These are phyloP conservation scores for Blastobotrys buckinghamii DNA, from an alignment of 1,139 yeast species.

Conservation along the genomic window DNA sequence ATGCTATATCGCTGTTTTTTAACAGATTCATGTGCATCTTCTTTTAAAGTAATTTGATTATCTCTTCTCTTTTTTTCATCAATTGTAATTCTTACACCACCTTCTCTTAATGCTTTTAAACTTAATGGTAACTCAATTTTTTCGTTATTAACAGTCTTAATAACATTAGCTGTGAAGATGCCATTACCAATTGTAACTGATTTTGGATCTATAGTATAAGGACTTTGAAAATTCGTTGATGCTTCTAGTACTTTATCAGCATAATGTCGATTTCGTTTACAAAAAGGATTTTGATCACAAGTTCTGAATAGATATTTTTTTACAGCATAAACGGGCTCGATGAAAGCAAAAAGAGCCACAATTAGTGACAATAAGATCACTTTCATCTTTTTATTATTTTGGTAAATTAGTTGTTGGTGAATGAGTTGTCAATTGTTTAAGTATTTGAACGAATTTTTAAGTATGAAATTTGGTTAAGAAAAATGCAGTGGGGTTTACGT, in stretches of 20 bases:
- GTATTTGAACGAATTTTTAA: too few species aligned
- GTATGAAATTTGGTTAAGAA: too few species aligned
- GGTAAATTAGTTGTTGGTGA: not conserved
- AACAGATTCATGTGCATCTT: slow-evolving; percentile 19
- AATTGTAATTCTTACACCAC: slow-evolving; percentile 52
- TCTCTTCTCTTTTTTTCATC: slow-evolving; percentile 51
- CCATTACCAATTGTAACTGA: slow-evolving; percentile 34
- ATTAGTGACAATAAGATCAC: slow-evolving; percentile 4
- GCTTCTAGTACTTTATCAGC: slow-evolving; percentile 42
- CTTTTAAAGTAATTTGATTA: slow-evolving; percentile 29
- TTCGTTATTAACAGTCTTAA: slow-evolving; percentile 37
- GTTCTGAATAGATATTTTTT: slow-evolving; percentile 70
- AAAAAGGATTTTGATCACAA: slow-evolving; percentile 81
- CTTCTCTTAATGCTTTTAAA: slow-evolving; percentile 49
- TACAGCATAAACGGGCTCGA: slow-evolving; percentile 39
- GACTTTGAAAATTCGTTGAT: slow-evolving; percentile 30
- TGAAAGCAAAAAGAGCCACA: slow-evolving; percentile 10
- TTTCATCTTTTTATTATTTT: not conserved
- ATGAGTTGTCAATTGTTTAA: too few species aligned
- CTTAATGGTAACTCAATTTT: slow-evolving; percentile 47
- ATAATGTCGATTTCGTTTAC: slow-evolving; percentile 71
- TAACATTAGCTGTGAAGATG: slow-evolving; percentile 38
- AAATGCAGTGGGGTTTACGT: too few species aligned
- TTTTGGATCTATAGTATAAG: slow-evolving; percentile 48
- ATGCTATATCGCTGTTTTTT: slow-evolving; percentile 50